Base-by-base conservation (phyloP, 805 yeast species). In the Metschnikowia aberdeeniae region DNA sequence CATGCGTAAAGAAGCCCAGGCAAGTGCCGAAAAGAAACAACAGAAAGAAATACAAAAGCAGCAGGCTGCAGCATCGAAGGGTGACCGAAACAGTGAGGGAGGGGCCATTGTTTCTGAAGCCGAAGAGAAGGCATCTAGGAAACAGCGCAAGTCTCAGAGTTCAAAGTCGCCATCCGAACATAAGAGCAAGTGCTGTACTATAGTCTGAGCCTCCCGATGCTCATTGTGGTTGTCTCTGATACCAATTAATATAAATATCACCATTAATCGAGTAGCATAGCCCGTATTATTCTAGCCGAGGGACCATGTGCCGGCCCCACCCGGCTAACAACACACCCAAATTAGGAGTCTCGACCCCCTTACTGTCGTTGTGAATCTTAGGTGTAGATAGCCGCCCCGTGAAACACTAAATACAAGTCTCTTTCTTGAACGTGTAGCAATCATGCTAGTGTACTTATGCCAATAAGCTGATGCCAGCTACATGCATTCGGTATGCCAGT, bases 1-100 rank as follows among this genome's bases (percentile, higher is more conserved):
- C 46, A 87, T 85, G 77, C 75, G 89, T 55, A 82, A 84, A 51
- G 95, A 86, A 57, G 74, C 74, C 7, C 70, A 69, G 34, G 61
- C 62, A 36, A 65, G 65, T 38, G 73, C 71, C 20, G 76, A 71
- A 53, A 71, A 70, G 67, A 70, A 70, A 43, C 73, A 68, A 52
- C 72, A 66, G 47, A 68, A 67, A 52, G 72, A 70, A 54, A 55
- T 62, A 46, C 70, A 65, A 47, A 67, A 70, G 56, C 70, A 68
- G 57, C 60, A 64, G 60, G 57, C 57, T 52, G 58, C 55, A 33
- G 49, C 49, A 33, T 22, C 39, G 34, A 44, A 30, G 22, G 45
- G 20, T 10, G 40, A 41, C 39, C 42, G 36, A 24, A 37, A n/a
- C 35, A 20, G 30, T 26, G 40, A 38, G 13, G 36, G 38, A 11